Base-by-base conservation (phyloP, 768 basidiomycete species). In the Boletellus sp. region DNA sequence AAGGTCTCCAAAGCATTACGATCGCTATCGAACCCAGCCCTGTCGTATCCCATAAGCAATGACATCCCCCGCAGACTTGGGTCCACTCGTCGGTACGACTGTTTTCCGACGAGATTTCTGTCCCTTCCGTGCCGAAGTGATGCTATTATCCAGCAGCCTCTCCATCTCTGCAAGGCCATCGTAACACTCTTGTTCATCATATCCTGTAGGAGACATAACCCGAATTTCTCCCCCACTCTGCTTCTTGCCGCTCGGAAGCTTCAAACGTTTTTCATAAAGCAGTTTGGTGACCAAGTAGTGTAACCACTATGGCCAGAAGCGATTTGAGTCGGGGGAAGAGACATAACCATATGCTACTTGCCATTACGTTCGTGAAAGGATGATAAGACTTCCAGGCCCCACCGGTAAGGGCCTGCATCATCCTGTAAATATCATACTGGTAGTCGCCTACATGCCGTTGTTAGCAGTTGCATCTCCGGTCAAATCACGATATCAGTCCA, bases 351-450 rank as follows among this genome's bases (percentile, higher is more conserved):
- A 37, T 19, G 48, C 4, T 22, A 59, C 81, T 62, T 61, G 94
- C 95, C 81, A 98, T 83, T 33, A 96, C 83, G 64, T 97, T 98
- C 10, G 92, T 94, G 16, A 87, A 68, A 2, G 92, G 92, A 48
- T 81, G 76, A 64, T 84, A 96, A 10, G 68, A 76, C 56, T 80
- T 78, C 96, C 96, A 99, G 36, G 74, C 64, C 32, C 73, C 72
- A 6, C 75, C 70, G 40, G 80, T 82, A 53, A 82, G 70, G 26
- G 73, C 71, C 42, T 75, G 75, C 91, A 98, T 97, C 70, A 85
- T 79, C 37, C 95, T 81, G 62, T 99, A 99, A 4, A 97, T 75
- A 62, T 97, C 93, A 67, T 92, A 97, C 66, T 98, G 96, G 60
- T 90, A 89, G 65, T 93, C 90, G 10, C 92, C 87, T 89, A 53